These are phyloP conservation scores for Fusarium burgessii DNA, from an alignment of 2,329 filamentous ascomycete species.

Conservation along the genomic window DNA sequence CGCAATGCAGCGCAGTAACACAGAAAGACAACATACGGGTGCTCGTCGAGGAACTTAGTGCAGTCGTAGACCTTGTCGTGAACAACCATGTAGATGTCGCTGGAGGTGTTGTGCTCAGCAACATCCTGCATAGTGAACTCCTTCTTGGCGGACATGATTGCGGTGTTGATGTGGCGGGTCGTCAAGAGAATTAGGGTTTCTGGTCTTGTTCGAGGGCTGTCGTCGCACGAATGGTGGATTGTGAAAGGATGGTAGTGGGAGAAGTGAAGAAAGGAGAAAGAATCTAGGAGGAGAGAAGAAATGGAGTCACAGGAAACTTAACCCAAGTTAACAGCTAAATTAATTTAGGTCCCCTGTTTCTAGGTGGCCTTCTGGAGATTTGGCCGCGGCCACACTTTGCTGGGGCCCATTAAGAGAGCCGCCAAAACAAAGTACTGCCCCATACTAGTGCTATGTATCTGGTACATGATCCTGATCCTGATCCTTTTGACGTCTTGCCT, in stretches of 20 bases:
- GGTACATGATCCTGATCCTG: conserved; percentile 7
- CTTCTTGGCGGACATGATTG: conserved; percentile 51
- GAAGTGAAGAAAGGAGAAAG: conserved; percentile 25
- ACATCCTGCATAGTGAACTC: conserved; percentile 84
- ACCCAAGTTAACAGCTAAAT: conserved; percentile 10
- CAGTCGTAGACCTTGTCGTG: conserved; percentile 97
- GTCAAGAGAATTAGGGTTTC: conserved; percentile 17
- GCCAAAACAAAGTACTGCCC: neutral
- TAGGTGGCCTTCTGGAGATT: conserved; percentile 33
- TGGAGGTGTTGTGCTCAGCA: conserved; percentile 89
- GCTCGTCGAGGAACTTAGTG: conserved; percentile 93
- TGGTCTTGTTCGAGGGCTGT: conserved; percentile 22
- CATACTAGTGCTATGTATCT: conserved; percentile 17
- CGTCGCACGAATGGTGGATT: conserved; percentile 31
- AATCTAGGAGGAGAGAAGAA: conserved; percentile 25
- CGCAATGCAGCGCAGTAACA: neutral
- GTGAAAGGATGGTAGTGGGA: conserved; percentile 21
- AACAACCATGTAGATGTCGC: conserved; percentile 90
- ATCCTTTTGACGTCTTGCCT: neutral
- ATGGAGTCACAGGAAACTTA: conserved; percentile 25
- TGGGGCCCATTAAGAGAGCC: conserved; percentile 11
- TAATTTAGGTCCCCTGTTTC: conserved; percentile 41
- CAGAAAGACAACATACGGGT: conserved; percentile 73
- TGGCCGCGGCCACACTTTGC: conserved; percentile 12
- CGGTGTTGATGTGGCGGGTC: conserved; percentile 32